Base-by-base conservation (phyloP, 2,329 filamentous ascomycete species). In the Alternaria consortialis region DNA sequence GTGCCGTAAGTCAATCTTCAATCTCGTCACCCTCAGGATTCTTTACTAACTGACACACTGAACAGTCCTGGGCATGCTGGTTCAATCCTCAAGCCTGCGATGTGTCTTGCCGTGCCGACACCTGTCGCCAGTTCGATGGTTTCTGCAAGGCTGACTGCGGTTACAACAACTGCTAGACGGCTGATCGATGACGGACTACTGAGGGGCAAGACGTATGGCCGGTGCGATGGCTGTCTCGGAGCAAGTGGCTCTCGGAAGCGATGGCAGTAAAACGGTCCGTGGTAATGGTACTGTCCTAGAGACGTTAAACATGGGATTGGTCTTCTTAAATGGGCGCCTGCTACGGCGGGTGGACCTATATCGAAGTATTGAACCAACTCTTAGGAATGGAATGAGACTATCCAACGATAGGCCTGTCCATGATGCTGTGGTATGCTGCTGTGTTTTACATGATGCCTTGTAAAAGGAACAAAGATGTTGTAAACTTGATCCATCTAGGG, bases 71-170 rank as follows among this genome's bases (percentile, higher is more conserved):
- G 31, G 5, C 11, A 8, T 54, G 52, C 40, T 54, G 31, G 40
- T 34, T 54, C 29, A 46, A 44, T 31, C 52, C 52, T 12, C 12
- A 11, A n/a, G 13, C 25, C 17, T 54, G 52, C 13, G 23, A 34
- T n/a, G 12, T 7, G 8, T 13, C 27, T 34, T 54, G 40, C 52
- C 37, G 40, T 4, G 11, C 20, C 29, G 40, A 54, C 2, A 54
- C 52, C 7, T 54, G 52, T 23, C 40, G 39, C 15, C 13, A 15
- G 27, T 34, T 15, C 15, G 3, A 23, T 9, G 20, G 20, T 13
- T 54, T 34, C 52, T 54, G 52, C 20, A 27, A 32, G 52, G 15
- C 79, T 77, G 80, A 20, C 50, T 62, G 39, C 27, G 13, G 46
- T 8, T 48, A 34, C 12, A 48, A 7, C 12, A n/a, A 23, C 13